phyloP scores from a whole-genome alignment of 2,329 filamentous ascomycete species.

The Epichloe festucae region DNA sequence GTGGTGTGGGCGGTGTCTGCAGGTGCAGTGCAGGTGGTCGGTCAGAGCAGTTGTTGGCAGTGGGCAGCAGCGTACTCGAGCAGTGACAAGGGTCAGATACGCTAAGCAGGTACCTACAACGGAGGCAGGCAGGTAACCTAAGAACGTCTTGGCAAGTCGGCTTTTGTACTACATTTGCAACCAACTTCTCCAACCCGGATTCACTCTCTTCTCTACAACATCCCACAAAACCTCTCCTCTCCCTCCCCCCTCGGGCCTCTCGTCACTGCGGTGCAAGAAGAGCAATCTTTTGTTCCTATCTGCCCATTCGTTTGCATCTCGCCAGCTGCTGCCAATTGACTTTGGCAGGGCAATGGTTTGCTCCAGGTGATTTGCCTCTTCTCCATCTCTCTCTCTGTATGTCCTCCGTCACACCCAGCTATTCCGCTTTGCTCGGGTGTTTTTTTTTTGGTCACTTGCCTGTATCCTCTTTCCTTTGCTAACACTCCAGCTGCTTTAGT shows the following conservation, averaged over 20 bases:
- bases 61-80: too few species aligned
- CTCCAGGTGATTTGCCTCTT: constrained; percentile 20
- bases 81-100: too few species aligned
- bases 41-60: neutral
- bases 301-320: constrained; percentile 4
- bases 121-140: too few species aligned
- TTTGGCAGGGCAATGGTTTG: constrained; percentile 25
- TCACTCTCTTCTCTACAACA: neutral
- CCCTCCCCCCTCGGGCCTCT: neutral
- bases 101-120: too few species aligned
- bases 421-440: neutral
- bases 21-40: neutral
- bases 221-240: neutral
- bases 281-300: constrained; percentile 2
- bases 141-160: neutral
- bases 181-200: neutral
- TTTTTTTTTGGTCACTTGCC: neutral
- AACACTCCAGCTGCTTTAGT: constrained; percentile 10
- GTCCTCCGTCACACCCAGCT: neutral
- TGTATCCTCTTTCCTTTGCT: neutral
- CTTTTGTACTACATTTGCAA: neutral
- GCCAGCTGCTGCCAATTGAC: constrained; percentile 19
- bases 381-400: constrained; percentile 13
- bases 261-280: neutral
- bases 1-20: neutral